Conservation (phyloP, 345 rosid genomes). For the Sisymbrium altissimum region DNA sequence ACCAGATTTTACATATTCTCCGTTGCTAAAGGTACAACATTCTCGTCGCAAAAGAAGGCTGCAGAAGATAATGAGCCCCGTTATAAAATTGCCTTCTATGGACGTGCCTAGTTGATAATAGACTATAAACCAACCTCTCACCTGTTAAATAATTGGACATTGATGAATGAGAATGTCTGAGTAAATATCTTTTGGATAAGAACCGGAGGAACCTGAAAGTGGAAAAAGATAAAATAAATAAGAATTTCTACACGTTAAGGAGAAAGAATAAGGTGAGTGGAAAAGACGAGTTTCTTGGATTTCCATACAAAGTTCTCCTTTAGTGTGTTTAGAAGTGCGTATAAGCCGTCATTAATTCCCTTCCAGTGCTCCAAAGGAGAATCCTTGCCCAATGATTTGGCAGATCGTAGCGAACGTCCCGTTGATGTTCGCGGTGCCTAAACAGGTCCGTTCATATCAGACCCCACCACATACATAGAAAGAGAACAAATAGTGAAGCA, state of each 20-base stretch:
- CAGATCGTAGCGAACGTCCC: constrained; percentile 76
- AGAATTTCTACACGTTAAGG: constrained; percentile 24
- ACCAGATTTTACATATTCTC: constrained; percentile 93
- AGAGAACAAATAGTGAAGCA: constrained; percentile 2
- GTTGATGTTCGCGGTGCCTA: constrained; percentile 94
- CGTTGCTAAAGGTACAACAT: constrained; percentile 98
- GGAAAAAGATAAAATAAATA: constrained; percentile 2
- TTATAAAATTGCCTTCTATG: constrained; percentile 6
- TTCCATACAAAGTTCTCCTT: constrained; percentile 84
- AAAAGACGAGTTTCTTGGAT: constrained; percentile 18
- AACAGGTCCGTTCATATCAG: constrained; percentile 23
- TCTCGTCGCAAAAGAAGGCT: constrained; percentile 96
- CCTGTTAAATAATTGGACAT: constrained; percentile 95
- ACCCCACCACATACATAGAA: constrained; percentile 6
- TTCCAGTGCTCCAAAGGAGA: constrained; percentile 87
- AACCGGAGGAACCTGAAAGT: constrained; percentile 81
- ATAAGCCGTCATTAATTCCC: constrained; percentile 73
- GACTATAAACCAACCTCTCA: constrained; percentile 14
- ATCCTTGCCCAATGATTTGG: constrained; percentile 74
- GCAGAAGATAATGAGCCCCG: constrained; percentile 30
- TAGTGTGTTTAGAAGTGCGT: constrained; percentile 67
- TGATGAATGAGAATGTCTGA: constrained; percentile 88
- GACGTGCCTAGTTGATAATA: constrained; percentile 1
- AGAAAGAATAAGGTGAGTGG: not conserved
- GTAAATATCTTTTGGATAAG: constrained; percentile 88